Conservation (phyloP, 2,329 filamentous ascomycete species). For the Sarocladiaceae sp. region DNA sequence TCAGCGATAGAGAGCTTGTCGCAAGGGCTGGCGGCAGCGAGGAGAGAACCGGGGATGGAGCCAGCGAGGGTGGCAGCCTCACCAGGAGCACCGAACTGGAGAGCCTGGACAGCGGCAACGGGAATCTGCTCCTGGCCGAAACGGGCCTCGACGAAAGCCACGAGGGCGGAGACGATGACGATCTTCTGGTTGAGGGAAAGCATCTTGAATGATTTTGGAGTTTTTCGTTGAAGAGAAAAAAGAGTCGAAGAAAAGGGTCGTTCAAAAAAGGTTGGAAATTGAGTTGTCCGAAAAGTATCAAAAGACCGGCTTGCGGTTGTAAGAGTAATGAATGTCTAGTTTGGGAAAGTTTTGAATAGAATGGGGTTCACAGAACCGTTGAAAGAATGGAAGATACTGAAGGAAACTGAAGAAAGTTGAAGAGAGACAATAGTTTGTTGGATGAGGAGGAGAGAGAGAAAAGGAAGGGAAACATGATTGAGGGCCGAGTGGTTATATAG, state of each 20-base stretch:
- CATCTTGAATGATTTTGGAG: conserved; percentile 6
- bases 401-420: conserved; percentile 8
- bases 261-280: conserved; percentile 1
- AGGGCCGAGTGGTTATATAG: conserved; percentile 1
- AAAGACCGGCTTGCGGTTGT: conserved; percentile 8
- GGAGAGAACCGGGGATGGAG: conserved; percentile 54
- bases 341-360: neutral
- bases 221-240: neutral
- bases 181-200: conserved; percentile 21
- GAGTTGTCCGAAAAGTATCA: neutral
- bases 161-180: conserved; percentile 33
- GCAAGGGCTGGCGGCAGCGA: conserved; percentile 63
- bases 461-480: neutral
- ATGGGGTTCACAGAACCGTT: conserved; percentile 9
- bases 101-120: conserved; percentile 48
- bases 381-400: conserved; percentile 11
- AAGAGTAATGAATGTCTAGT: neutral
- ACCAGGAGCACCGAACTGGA: conserved; percentile 54
- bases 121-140: conserved; percentile 62
- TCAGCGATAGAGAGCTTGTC: conserved; percentile 63
- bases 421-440: conserved; percentile 10
- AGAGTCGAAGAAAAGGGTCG: neutral
- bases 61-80: conserved; percentile 61
- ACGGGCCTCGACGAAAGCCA: conserved; percentile 46
- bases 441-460: conserved; percentile 5